Evolutionary conservation across 2,329 filamentous ascomycete genomes (phyloP), one percentile per base, ranked within the genome.

Genomic region (Cladosporium sp.): DNA sequence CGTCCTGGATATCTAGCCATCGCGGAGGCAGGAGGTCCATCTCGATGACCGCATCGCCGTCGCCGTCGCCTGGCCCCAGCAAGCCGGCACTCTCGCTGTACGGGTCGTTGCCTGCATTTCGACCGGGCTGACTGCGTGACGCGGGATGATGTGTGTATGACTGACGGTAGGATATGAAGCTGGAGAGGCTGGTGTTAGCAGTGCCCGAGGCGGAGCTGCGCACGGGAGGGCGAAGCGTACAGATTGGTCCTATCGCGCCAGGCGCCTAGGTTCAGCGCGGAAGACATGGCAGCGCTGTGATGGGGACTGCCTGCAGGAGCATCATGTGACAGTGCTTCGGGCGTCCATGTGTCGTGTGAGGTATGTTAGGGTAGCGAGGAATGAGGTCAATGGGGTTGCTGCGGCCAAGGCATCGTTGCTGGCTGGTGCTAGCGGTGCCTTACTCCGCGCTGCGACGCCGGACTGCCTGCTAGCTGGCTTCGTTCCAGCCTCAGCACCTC

Each of bases 191-290:
- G 41, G 22, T 41, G 49, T 57, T 48, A 55, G 51, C 50, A 46
- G 11, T 22, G 48, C 46, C 31, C 22, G 9, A 19, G 14, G 41
- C 38, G 43, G 46, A 52, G 28, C 43, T 37, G 46, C 46, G 49
- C 48, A 53, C 13, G 22, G 4, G 42, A 31, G 13, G 14, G 22
- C 13, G 16, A 16, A 35, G 68, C 82, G 64, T 83, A 96, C 90
- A 98, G 87, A 71, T 97, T 98, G 63, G 93, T 98, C 74, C 93
- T 87, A 80, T 98, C 93, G 78, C 93, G 89, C 91, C 91, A 98
- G 37, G 63, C 64, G 81, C 85, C 83, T 64, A 61, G 44, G 46
- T 55, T 57, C 43, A 50, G 52, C 11, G 54, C 46, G 32, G 58
- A 54, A n/a, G 56, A 52, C 57, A 58, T 61, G 42, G 37, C 50